Percentiles rank a stretch among this genome's conserved stretches.
Conservation (phyloP, 1,139 yeast genomes). For the Debaryomycetaceae sp. region DNA sequence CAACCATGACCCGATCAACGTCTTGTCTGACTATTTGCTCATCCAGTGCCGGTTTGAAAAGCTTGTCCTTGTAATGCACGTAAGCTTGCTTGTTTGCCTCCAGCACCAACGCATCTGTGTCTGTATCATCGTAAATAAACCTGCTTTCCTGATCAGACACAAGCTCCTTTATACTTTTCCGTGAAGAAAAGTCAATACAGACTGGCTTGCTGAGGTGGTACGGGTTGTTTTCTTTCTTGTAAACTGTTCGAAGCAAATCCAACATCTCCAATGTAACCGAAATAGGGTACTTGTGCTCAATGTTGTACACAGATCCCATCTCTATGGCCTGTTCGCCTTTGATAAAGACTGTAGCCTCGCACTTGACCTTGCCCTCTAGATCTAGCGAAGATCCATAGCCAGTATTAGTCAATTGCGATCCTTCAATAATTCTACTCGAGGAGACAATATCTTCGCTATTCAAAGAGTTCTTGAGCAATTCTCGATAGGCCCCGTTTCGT, state of each 20-base stretch:
- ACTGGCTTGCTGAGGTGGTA: slow-evolving; percentile 28
- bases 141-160: neutral
- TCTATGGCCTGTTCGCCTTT: slow-evolving; percentile 4
- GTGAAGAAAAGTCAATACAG: slow-evolving; percentile 15
- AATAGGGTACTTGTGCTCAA: slow-evolving; percentile 22
- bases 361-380: slow-evolving; percentile 44
- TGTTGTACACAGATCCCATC: slow-evolving; percentile 23
- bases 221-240: slow-evolving; percentile 9
- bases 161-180: neutral
- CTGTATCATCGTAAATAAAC: slow-evolving; percentile 1
- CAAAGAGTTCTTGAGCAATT: slow-evolving; percentile 22
- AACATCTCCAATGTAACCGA: slow-evolving; percentile 12
- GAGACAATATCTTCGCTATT: slow-evolving; percentile 9
- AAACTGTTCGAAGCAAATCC: slow-evolving; percentile 11
- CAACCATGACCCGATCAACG: slow-evolving; percentile 5
- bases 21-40: neutral
- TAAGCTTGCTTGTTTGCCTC: slow-evolving; percentile 12
- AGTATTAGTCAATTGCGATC: slow-evolving; percentile 48
- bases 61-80: slow-evolving; percentile 9
- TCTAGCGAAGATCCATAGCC: slow-evolving; percentile 57
- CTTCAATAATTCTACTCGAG: slow-evolving; percentile 36
- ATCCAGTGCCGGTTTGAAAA: slow-evolving; percentile 3
- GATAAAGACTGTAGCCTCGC: slow-evolving; percentile 45
- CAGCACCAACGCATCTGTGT: slow-evolving; percentile 13
- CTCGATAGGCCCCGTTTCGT: slow-evolving; percentile 17